Evolutionary conservation across 768 basidiomycete genomes (phyloP).

Genomic region (Lentinula raphanica): DNA sequence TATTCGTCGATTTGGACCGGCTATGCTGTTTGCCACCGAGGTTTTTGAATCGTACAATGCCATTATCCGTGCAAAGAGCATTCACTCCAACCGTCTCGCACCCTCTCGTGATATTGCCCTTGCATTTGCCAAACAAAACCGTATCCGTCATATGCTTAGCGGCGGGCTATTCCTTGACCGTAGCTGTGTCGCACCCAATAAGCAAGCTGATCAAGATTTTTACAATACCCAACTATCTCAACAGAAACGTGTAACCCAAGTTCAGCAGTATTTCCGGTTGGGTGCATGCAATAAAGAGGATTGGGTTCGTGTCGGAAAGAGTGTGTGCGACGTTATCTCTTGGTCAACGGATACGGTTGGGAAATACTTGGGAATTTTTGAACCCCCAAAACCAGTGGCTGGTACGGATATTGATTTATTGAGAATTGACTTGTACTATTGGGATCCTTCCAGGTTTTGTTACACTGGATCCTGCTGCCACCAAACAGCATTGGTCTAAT

Average conservation of each 20-base stretch:
- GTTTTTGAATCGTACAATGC: constrained; percentile 21
- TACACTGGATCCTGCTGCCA: not conserved
- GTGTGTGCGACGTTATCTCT: not conserved
- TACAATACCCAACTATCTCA: not conserved
- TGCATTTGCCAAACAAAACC: constrained; percentile 8
- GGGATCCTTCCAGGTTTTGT: not conserved
- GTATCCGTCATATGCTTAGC: not conserved
- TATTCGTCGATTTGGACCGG: not conserved
- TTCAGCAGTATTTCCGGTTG: not conserved
- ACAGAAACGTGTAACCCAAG: not conserved
- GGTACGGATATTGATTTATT: too few relatives aligned
- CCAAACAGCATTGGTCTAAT: not conserved
- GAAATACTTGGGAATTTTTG: not conserved
- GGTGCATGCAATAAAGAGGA: not conserved
- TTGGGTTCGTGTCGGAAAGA: not conserved
- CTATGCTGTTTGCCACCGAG: constrained; percentile 11
- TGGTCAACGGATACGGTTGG: not conserved
- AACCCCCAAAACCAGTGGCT: not conserved
- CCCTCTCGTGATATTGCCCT: constrained; percentile 18
- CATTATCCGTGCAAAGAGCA: too few relatives aligned
- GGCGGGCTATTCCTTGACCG: not conserved
- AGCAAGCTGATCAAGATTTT: too few relatives aligned
- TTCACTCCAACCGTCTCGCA: too few relatives aligned
- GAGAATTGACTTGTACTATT: too few relatives aligned
- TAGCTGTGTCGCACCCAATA: too few relatives aligned